Conservation (phyloP, 2,329 filamentous ascomycete genomes). For the Leptographium lundbergii region DNA sequence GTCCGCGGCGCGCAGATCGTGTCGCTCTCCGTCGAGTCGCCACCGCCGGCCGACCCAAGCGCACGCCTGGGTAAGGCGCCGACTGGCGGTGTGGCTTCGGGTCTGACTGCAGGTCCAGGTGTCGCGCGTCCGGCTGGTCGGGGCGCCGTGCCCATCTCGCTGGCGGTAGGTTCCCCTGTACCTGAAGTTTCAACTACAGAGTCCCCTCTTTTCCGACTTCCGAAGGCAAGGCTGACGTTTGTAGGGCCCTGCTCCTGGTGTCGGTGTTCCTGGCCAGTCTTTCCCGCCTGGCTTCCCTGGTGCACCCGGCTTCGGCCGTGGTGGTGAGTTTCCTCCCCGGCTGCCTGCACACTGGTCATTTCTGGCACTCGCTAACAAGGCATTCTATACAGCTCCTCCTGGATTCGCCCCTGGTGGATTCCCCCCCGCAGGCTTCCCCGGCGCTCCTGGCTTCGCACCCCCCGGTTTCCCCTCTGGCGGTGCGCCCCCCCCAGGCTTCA, state of each 20-base stretch:
- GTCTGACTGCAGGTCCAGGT: slow-evolving; percentile 72
- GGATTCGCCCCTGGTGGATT: slow-evolving; percentile 9
- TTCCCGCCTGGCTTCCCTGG: slow-evolving; percentile 40
- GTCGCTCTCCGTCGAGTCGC: slow-evolving; percentile 88
- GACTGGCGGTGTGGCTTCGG: slow-evolving; percentile 54
- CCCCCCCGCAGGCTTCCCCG: slow-evolving; percentile 29
- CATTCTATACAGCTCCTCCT: slow-evolving; percentile 24
- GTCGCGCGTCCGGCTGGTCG: slow-evolving; percentile 85
- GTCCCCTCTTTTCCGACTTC: not conserved
- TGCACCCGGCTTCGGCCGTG: slow-evolving; percentile 38
- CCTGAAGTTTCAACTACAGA: not conserved
- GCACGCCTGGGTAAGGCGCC: slow-evolving; percentile 71
- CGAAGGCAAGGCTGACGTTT: slow-evolving; percentile 5
- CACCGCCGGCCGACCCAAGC: slow-evolving; percentile 86
- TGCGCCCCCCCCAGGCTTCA: slow-evolving; percentile 57
- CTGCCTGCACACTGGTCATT: not conserved
- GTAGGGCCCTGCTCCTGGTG: slow-evolving; percentile 70
- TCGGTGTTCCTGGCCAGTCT: slow-evolving; percentile 57
- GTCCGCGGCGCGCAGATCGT: slow-evolving; percentile 91
- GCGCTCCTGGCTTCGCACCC: slow-evolving; percentile 15
- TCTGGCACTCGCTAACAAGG: slow-evolving; percentile 17
- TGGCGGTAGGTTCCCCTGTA: slow-evolving; percentile 48
- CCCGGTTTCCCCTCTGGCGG: slow-evolving; percentile 31
- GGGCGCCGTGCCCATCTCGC: slow-evolving; percentile 61
- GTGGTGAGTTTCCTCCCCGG: slow-evolving; percentile 31